phyloP scores from a whole-genome alignment of 257 asterid genomes.

The Jasminum sambac region DNA sequence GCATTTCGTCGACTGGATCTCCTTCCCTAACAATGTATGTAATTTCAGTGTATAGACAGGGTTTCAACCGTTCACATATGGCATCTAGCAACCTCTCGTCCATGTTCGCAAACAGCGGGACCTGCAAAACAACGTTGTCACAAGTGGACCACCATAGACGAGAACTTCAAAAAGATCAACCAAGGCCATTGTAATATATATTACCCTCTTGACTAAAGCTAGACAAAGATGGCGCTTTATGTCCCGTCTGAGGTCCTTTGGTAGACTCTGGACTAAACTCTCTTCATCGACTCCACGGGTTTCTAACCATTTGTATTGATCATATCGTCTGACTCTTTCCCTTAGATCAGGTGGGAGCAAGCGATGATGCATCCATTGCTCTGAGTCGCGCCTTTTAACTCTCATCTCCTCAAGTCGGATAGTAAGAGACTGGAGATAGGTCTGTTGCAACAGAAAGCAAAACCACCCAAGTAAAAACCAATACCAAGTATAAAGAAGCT shows the following conservation, averaged over 20 bases:
- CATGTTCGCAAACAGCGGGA: slow-evolving; percentile 93
- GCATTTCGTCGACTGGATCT: slow-evolving; percentile 98
- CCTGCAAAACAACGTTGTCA: slow-evolving; percentile 45
- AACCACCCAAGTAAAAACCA: slow-evolving; percentile 10
- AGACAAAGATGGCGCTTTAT: slow-evolving; percentile 98
- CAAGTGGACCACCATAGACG: neutral
- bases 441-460: slow-evolving; percentile 50
- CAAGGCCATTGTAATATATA: too few relatives aligned
- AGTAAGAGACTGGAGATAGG: slow-evolving; percentile 96
- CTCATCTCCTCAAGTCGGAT: slow-evolving; percentile 99
- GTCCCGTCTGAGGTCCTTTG: slow-evolving; percentile 96
- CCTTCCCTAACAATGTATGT: slow-evolving; percentile 97
- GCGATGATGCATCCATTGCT: slow-evolving; percentile 99
- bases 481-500: neutral
- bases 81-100: slow-evolving; percentile 97
- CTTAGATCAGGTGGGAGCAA: slow-evolving; percentile 89
- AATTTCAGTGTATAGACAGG: slow-evolving; percentile 76
- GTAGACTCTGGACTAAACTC: slow-evolving; percentile 81
- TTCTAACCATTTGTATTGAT: slow-evolving; percentile 96
- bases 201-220: slow-evolving; percentile 95
- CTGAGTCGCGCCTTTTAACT: slow-evolving; percentile 97
- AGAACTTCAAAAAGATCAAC: neutral
- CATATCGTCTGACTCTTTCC: slow-evolving; percentile 93
- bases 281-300: slow-evolving; percentile 98
- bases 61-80: slow-evolving; percentile 90